Base-by-base conservation (phyloP, 169 alveolate species). In the Miamiensis avidus region DNA sequence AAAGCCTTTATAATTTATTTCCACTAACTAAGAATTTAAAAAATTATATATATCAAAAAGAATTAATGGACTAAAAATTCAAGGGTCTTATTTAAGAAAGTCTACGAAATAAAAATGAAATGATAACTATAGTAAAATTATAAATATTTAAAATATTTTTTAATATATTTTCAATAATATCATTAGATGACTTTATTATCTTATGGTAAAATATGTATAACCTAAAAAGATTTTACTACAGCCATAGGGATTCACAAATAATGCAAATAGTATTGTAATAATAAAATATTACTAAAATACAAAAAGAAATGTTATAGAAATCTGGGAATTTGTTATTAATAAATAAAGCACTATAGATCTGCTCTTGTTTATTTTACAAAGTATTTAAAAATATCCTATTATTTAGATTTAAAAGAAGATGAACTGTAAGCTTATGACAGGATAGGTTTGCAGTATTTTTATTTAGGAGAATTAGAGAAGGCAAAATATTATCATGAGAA, bases 331-430 rank as follows among this genome's bases (percentile, higher is more conserved):
- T 93, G 95, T 76, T 93, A 91, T 83, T 91, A 93, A 86, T 87
- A 89, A 29, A 78, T 87, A 74, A 91, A 88, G 74, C 86, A 90
- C 32, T 93, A 93, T 87, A 77, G 88, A 6, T 75, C 81, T 31
- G 95, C 97, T 25, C 77, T 93, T n/a, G 83, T 86, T 30, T 88
- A 90, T 79, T 91, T 86, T 83, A 93, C 91, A 75, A 93, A 93
- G 78, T 72, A 86, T 64, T 84, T 93, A n/a, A 91, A 90, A 85
- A 34, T 91, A 65, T 94, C 95, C 30, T 93, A 95, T 94, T 81
- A 85, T 64, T 82, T 83, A 72, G 83, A 85, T 25, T 85, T 83
- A 75, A 78, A 76, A 76, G 84, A 75, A 30, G 88, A 83, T 76
- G 97, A 93, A 78, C 81, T 93, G 75, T 65, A 89, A 73, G 94